Conservation (phyloP, 805 yeast genomes). For the Candida silvicultrix region DNA sequence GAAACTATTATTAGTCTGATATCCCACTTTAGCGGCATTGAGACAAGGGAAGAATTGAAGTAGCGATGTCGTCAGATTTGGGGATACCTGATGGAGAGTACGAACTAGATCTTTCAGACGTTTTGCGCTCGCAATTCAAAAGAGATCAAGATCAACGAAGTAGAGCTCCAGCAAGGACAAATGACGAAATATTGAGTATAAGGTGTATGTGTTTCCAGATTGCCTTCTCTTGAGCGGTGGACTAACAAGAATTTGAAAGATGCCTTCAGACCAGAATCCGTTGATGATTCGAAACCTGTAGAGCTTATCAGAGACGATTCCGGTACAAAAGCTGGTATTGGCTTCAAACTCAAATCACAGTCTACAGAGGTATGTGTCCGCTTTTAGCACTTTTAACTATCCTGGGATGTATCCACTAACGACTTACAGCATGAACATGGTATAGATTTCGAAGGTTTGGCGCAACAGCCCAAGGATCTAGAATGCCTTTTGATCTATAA, state of each 20-base stretch:
- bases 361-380: constrained; percentile 8
- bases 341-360: constrained; percentile 12
- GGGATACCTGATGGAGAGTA: constrained; percentile 21
- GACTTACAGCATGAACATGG: constrained; percentile 3
- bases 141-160: background rate
- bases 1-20: no score
- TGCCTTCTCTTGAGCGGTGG: background rate
- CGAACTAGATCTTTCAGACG: constrained; percentile 14
- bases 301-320: constrained; percentile 8
- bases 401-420: no score
- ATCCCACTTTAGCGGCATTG: no score
- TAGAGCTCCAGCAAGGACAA: constrained; percentile 1
- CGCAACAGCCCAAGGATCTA: constrained; percentile 5
- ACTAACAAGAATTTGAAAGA: constrained; percentile 5
- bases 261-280: constrained; percentile 7
- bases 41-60: no score
- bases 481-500: constrained; percentile 20
- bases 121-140: constrained; percentile 7
- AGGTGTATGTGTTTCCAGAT: constrained; percentile 11
- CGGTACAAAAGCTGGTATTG: background rate
- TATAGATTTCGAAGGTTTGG: constrained; percentile 12
- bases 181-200: constrained; percentile 17
- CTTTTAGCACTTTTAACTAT: background rate
- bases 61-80: background rate
- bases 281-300: constrained; percentile 9